These are phyloP conservation scores for Exsudoporus frostii DNA, from an alignment of 768 basidiomycete species.

Conservation along the genomic window DNA sequence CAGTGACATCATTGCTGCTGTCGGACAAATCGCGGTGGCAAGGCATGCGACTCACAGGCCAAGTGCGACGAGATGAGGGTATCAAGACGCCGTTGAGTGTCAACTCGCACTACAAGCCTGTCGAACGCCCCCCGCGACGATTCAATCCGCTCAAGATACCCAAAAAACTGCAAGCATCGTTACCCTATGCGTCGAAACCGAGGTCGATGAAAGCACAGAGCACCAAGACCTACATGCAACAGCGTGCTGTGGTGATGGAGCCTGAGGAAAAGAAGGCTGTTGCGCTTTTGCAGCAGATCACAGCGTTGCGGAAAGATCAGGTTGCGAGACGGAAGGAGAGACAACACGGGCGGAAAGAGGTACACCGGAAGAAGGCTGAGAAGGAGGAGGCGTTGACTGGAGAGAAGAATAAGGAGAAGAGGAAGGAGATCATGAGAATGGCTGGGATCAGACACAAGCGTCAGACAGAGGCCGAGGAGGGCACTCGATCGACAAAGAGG, in stretches of 20 bases:
- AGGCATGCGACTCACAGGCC: slow-evolving; percentile 95
- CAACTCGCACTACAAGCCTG: slow-evolving; percentile 85
- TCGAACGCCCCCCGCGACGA: slow-evolving; percentile 75
- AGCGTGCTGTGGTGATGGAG: slow-evolving; percentile 92
- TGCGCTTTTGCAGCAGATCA: slow-evolving; percentile 89
- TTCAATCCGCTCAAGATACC: slow-evolving; percentile 91
- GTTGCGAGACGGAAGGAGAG: slow-evolving; percentile 75
- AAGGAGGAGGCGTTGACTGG: slow-evolving; percentile 59
- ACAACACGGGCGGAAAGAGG: slow-evolving; percentile 74
- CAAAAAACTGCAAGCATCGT: slow-evolving; percentile 81
- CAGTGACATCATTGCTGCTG: slow-evolving; percentile 87
- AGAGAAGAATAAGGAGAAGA: slow-evolving; percentile 73
- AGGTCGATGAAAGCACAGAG: slow-evolving; percentile 74
- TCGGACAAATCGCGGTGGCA: slow-evolving; percentile 81
- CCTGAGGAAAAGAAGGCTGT: slow-evolving; percentile 93
- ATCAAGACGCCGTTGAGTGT: slow-evolving; percentile 75
- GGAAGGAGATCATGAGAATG: slow-evolving; percentile 71
- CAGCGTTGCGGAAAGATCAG: slow-evolving; percentile 88
- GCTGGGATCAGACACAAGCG: slow-evolving; percentile 72
- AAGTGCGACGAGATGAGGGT: slow-evolving; percentile 83
- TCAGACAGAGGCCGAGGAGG: slow-evolving; percentile 58
- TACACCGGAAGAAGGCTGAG: slow-evolving; percentile 66
- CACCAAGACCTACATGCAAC: slow-evolving; percentile 83
- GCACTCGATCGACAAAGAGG: slow-evolving; percentile 48
- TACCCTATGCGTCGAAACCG: slow-evolving; percentile 93